phyloP scores from a whole-genome alignment of 148 eudicot species.

The Rhododendron molle region DNA sequence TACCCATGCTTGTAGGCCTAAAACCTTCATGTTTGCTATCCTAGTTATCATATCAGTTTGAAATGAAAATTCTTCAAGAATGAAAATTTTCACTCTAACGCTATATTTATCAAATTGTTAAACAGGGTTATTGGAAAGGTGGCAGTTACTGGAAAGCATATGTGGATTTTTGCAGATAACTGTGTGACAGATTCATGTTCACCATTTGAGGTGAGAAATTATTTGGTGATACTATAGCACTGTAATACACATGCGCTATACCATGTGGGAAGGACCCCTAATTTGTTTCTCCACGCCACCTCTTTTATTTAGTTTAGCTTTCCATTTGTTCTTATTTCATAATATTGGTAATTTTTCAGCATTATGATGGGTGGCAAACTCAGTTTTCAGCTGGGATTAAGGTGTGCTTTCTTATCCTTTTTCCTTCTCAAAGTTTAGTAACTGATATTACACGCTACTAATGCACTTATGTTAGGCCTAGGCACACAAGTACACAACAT shows the following conservation, averaged over 20 bases:
- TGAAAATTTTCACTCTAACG: background rate
- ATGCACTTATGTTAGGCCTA: background rate
- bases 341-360: constrained; percentile 37
- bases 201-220: constrained; percentile 53
- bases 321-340: constrained; percentile 12
- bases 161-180: constrained; percentile 60
- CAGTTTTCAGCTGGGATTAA: constrained; percentile 82
- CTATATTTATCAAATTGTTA: constrained; percentile 1
- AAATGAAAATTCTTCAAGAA: background rate
- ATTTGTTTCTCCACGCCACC: background rate
- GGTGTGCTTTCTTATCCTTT: constrained; percentile 37
- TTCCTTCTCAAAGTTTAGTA: background rate
- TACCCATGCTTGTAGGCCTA: background rate
- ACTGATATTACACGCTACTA: background rate
- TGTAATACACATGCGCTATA: background rate
- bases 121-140: constrained; percentile 78
- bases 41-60: background rate
- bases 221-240: background rate
- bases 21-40: background rate
- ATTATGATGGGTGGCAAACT: constrained; percentile 61
- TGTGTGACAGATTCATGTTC: constrained; percentile 29
- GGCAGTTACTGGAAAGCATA: constrained; percentile 81
- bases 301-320: constrained; percentile 3
- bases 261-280: background rate
- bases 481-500: too few species aligned